These are phyloP conservation scores for Teunomyces gatunensis DNA, from an alignment of 805 yeast genomes.

Conservation along the genomic window DNA sequence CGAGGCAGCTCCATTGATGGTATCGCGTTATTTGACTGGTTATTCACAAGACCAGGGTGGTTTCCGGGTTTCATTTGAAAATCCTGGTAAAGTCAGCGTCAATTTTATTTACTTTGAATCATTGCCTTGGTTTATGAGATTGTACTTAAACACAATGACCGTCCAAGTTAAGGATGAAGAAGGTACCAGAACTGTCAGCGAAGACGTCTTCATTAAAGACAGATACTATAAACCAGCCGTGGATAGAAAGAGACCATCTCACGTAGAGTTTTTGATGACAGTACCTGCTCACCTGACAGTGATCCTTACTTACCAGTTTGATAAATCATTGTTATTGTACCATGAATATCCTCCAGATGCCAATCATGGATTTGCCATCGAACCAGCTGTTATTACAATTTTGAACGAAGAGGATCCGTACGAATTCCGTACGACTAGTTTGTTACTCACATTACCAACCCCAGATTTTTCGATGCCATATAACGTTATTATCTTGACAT, in stretches of 20 bases:
- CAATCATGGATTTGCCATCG: constrained; percentile 93
- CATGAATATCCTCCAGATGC: constrained; percentile 99
- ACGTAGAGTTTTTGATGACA: constrained; percentile 63
- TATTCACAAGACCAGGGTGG: constrained; percentile 92
- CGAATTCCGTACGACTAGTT: constrained; percentile 77
- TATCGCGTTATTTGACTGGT: constrained; percentile 86
- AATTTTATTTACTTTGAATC: constrained; percentile 69
- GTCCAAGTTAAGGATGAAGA: constrained; percentile 27
- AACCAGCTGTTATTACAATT: constrained; percentile 79
- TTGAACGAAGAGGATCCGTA: constrained; percentile 33
- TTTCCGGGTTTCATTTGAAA: constrained; percentile 71
- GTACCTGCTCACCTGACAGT: constrained; percentile 66
- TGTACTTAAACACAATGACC: constrained; percentile 70
- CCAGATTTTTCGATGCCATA: constrained; percentile 99
- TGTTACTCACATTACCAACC: constrained; percentile 82
- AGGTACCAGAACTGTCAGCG: constrained; percentile 15
- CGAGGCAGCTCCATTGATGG: constrained; percentile 59
- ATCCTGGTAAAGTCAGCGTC: constrained; percentile 48
- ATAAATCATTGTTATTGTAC: constrained; percentile 77
- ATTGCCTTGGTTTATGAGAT: constrained; percentile 89
- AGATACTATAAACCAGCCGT: constrained; percentile 71
- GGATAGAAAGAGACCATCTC: constrained; percentile 80
- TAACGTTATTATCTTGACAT: constrained; percentile 89
- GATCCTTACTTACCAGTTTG: constrained; percentile 72
- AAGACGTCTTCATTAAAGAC: constrained; percentile 41